Evolutionary conservation across 768 basidiomycete species (phyloP).

Genomic region (Cystofilobasidium macerans): DNA sequence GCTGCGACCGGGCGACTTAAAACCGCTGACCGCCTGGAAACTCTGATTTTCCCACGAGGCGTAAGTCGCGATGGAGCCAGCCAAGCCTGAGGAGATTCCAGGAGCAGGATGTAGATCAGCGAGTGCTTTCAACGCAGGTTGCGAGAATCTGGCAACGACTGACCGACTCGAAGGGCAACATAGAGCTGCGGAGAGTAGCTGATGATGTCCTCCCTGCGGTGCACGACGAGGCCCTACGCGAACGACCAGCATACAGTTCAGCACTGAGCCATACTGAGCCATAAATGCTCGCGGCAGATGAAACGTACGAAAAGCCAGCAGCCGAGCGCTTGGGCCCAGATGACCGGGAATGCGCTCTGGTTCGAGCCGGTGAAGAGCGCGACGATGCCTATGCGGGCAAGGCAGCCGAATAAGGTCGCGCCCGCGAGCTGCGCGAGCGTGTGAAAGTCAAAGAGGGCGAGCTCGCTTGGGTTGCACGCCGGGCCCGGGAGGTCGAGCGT

Average conservation of each 20-base stretch:
- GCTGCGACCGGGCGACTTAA: slow-evolving; percentile 44
- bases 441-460: background rate
- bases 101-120: slow-evolving; percentile 34
- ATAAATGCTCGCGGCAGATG: no score
- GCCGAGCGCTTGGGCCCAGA: slow-evolving; percentile 75
- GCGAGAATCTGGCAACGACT: background rate
- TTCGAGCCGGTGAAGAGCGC: slow-evolving; percentile 37
- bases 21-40: slow-evolving; percentile 75
- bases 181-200: background rate
- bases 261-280: slow-evolving; percentile 8
- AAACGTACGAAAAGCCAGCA: slow-evolving; percentile 54
- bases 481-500: background rate
- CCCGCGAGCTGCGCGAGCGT: background rate
- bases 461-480: background rate
- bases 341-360: slow-evolving; percentile 62
- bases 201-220: background rate
- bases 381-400: background rate
- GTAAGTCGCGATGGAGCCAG: slow-evolving; percentile 91
- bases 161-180: slow-evolving; percentile 6
- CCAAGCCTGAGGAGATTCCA: slow-evolving; percentile 54
- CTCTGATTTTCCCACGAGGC: slow-evolving; percentile 89
- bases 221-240: background rate
- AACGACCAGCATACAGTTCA: no score
- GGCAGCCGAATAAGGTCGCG: background rate
- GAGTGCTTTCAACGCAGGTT: background rate